Evolutionary conservation across 345 rosid species (phyloP).

Genomic region (Linum tenue): DNA sequence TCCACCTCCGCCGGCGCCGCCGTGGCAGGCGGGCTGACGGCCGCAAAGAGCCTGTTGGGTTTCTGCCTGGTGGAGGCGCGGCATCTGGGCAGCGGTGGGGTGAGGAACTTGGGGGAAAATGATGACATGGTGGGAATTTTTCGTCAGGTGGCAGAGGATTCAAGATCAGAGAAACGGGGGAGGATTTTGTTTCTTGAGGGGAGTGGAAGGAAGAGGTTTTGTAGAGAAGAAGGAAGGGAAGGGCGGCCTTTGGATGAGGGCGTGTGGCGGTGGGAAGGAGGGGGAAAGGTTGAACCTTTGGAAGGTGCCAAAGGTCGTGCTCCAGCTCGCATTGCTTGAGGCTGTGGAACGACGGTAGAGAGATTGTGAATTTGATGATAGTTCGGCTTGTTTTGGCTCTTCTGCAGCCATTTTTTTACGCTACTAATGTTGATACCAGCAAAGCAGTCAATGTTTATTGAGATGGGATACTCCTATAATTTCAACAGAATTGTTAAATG

Average conservation of each 20-base stretch:
- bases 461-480: no score
- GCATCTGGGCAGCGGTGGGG: conserved; percentile 22
- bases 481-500: no score
- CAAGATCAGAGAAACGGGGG: no score
- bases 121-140: conserved; percentile 31
- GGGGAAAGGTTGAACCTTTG: neutral
- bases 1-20: conserved; percentile 28
- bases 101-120: conserved; percentile 39
- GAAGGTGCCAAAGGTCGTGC: neutral
- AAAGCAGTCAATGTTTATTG: no score
- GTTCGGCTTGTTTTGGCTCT: neutral
- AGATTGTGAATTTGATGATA: neutral
- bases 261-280: neutral
- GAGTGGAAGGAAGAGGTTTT: neutral
- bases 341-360: neutral
- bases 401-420: no score
- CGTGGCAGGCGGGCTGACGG: conserved; percentile 12
- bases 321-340: neutral
- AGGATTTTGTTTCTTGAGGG: neutral
- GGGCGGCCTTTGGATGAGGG: neutral
- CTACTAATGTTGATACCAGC: no score
- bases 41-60: conserved; percentile 28
- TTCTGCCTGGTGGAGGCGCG: conserved; percentile 30
- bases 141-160: no score
- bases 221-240: neutral